These are phyloP conservation scores for Xylogone sp. DNA, from an alignment of 2,329 filamentous ascomycete genomes.

Conservation along the genomic window DNA sequence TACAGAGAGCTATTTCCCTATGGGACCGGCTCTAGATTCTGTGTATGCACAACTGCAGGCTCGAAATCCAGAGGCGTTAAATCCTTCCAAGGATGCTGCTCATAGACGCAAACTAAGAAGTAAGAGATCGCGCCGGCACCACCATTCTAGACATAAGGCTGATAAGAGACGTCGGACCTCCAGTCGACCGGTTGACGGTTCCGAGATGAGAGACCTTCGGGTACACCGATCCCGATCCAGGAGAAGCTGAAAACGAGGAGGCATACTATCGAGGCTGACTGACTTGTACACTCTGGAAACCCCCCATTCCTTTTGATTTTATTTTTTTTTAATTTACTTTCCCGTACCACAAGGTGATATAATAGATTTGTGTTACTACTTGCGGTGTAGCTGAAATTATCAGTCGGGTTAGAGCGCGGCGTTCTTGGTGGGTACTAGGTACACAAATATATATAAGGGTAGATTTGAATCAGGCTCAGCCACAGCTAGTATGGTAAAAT, in stretches of 20 bases:
- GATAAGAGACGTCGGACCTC: not conserved
- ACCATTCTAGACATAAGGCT: not conserved
- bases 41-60: not conserved
- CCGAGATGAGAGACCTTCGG: not conserved
- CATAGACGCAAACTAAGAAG: not conserved
- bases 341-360: too few relatives aligned
- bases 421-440: not conserved
- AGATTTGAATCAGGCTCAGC: not conserved
- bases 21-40: constrained; percentile 56
- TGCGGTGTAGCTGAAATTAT: not conserved
- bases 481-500: too few relatives aligned
- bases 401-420: not conserved
- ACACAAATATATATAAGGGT: not conserved
- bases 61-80: not conserved
- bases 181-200: not conserved
- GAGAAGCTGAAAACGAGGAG: not conserved
- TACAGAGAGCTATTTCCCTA: constrained; percentile 62
- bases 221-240: not conserved
- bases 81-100: not conserved
- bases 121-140: not conserved
- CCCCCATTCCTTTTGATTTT: too few relatives aligned
- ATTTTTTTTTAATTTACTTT: too few relatives aligned
- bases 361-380: too few relatives aligned
- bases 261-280: too few relatives aligned
- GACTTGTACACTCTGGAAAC: too few relatives aligned